These are phyloP conservation scores for Xylariaceae sp. DNA, from an alignment of 2,329 filamentous ascomycete species.

Conservation along the genomic window DNA sequence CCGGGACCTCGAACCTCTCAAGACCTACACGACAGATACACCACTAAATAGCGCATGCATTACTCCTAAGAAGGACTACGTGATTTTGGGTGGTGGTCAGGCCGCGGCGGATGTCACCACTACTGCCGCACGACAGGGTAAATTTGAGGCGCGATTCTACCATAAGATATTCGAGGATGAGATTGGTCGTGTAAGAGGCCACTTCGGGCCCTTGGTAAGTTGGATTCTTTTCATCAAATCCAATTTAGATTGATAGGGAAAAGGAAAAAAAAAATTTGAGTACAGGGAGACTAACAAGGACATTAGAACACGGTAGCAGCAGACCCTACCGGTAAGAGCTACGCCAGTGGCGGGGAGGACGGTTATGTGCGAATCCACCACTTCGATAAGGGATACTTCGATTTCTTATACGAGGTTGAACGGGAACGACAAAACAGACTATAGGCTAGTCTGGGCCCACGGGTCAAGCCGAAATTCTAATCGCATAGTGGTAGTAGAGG, in stretches of 20 bases:
- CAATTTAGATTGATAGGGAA: background rate
- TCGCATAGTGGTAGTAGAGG: slow-evolving; percentile 25
- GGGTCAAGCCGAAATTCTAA: slow-evolving; percentile 16
- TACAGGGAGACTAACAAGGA: slow-evolving; percentile 11
- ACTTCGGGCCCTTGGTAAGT: slow-evolving; percentile 83
- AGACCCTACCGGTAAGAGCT: slow-evolving; percentile 88
- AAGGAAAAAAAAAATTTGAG: background rate
- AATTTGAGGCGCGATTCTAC: slow-evolving; percentile 99
- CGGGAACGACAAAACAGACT: slow-evolving; percentile 66
- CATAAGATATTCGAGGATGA: slow-evolving; percentile 99
- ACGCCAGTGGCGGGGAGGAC: slow-evolving; percentile 95
- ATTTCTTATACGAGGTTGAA: slow-evolving; percentile 99
- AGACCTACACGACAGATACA: slow-evolving; percentile 90
- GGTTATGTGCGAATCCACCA: slow-evolving; percentile 98
- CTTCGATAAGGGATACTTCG: slow-evolving; percentile 98
- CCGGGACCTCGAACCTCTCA: slow-evolving; percentile 86
- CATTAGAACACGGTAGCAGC: slow-evolving; percentile 85
- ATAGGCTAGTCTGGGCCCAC: slow-evolving; percentile 28
- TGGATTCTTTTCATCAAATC: background rate
- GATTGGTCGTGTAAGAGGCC: slow-evolving; percentile 93
- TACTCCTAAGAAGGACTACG: slow-evolving; percentile 94
- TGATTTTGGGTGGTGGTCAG: slow-evolving; percentile 97
- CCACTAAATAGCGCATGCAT: slow-evolving; percentile 95
- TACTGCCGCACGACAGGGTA: slow-evolving; percentile 91
- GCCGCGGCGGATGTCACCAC: slow-evolving; percentile 99